phyloP scores from a whole-genome alignment of 129 eudicot genomes.

The Escallonia herrerae region DNA sequence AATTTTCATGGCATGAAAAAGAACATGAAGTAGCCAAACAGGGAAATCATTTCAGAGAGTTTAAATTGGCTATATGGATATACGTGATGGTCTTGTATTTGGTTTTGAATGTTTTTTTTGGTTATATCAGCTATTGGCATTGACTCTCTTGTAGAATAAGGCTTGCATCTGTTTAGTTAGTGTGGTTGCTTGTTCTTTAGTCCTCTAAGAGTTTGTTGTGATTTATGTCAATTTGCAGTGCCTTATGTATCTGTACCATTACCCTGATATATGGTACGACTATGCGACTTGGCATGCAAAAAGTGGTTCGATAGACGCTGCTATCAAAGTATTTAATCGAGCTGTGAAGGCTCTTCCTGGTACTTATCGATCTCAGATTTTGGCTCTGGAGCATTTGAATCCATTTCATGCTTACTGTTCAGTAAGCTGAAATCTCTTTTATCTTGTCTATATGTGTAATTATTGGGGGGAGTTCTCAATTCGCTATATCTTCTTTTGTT shows the following conservation, averaged over 20 bases:
- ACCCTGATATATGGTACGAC: conserved; percentile 98
- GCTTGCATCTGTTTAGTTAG: not conserved
- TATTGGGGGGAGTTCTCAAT: no score
- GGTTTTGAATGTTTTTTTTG: no score
- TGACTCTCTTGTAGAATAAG: no score
- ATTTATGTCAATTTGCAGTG: conserved; percentile 46
- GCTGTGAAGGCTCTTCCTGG: conserved; percentile 99
- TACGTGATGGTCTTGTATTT: no score
- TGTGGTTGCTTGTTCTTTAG: not conserved
- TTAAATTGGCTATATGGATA: no score
- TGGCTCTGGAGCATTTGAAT: not conserved
- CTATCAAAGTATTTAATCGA: conserved; percentile 83
- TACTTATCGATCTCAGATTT: conserved; percentile 17
- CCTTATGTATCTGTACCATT: conserved; percentile 95
- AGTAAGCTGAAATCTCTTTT: no score
- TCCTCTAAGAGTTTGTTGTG: not conserved
- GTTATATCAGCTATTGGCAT: no score
- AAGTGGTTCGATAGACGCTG: conserved; percentile 80
- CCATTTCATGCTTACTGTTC: not conserved
- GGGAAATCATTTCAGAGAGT: no score
- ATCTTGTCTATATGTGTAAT: no score
- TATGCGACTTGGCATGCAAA: conserved; percentile 98
- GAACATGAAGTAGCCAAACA: no score
- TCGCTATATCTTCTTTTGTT: no score
- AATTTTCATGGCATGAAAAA: no score